Evolutionary conservation across 306 rosid species (phyloP).

Genomic region (Senna tora): DNA sequence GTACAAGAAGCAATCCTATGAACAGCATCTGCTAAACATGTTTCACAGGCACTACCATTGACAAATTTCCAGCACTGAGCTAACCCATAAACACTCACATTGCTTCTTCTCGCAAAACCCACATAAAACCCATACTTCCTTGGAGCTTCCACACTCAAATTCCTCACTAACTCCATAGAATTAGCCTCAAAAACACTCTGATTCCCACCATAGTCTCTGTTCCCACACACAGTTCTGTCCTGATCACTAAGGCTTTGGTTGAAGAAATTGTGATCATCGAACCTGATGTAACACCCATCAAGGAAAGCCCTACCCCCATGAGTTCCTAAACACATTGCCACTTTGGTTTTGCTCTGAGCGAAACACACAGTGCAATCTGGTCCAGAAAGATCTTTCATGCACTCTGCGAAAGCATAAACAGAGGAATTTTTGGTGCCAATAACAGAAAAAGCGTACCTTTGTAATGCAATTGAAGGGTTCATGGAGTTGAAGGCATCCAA

Average conservation of each 20-base stretch:
- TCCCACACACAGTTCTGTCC: constrained; percentile 53
- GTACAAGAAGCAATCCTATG: too few relatives aligned
- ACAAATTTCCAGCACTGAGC: constrained; percentile 78
- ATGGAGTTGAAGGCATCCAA: constrained; percentile 54
- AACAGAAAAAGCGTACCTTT: constrained; percentile 43
- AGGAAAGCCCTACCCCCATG: constrained; percentile 60
- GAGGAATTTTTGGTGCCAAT: constrained; percentile 53
- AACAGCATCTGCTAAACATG: too few relatives aligned
- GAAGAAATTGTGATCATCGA: constrained; percentile 60
- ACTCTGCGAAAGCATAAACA: constrained; percentile 64
- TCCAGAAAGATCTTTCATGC: constrained; percentile 65
- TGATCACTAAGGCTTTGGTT: constrained; percentile 40
- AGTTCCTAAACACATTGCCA: constrained; percentile 54
- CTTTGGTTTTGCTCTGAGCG: constrained; percentile 66
- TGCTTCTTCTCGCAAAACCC: too few relatives aligned
- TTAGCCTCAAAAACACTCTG: constrained; percentile 38
- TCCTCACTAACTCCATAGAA: constrained; percentile 53
- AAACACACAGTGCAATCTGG: constrained; percentile 66
- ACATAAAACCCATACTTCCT: constrained; percentile 56
- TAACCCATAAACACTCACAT: constrained; percentile 71
- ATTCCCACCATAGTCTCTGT: constrained; percentile 32
- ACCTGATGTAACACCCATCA: constrained; percentile 72
- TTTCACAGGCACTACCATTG: constrained; percentile 42
- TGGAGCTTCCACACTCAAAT: constrained; percentile 54
- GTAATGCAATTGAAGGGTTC: constrained; percentile 40